Base-by-base conservation (phyloP, 2,329 filamentous ascomycete species). In the Penicillium sp. region DNA sequence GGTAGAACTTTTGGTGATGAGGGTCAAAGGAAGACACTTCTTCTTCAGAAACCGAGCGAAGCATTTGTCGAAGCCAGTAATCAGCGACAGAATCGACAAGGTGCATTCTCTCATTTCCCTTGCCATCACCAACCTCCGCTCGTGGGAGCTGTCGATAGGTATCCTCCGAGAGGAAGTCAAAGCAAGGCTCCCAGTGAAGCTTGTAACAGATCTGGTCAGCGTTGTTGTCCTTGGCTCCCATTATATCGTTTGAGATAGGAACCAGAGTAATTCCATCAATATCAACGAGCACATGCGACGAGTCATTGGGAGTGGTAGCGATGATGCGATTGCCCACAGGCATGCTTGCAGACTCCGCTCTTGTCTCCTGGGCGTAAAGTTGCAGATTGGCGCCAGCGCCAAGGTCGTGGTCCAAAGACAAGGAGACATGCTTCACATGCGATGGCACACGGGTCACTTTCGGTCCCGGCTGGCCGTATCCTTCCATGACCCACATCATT, bases 181-280 rank as follows among this genome's bases (percentile, higher is more conserved):
- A 56, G 37, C 55, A 57, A 2, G 55, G 55, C 34, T 57, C 51
- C 47, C 54, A 57, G 13, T 51, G 45, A 9, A 57, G 29, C 24
- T 56, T 56, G 37, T 57, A 57, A 39, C 55, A 57, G 24, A 57
- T 56, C 4, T 48, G 40, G 2, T 41, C 42, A 1, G 55, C 47
- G 0, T 43, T 32, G 38, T 32, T 54, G 10, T 54, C 45, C 26
- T 51, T 56, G 8, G 45, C 48, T 3, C 49, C 53, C 9, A 40
- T 47, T 23, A 48, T 54, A 9, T 56, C 53, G 20, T 54, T 54
- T 0, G 55, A 54, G 2, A 57, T 22, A 0, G 55, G 53, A 1
- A 54, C 47, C 11, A 57, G 18, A 14, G 51, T 57, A 3, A 57
- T 42, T 5, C 45, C 53, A 23, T 40, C 31, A 7, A 57, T 49